These are phyloP conservation scores for Suhomyces panamericanus DNA, from an alignment of 1,139 yeast genomes.

Conservation along the genomic window DNA sequence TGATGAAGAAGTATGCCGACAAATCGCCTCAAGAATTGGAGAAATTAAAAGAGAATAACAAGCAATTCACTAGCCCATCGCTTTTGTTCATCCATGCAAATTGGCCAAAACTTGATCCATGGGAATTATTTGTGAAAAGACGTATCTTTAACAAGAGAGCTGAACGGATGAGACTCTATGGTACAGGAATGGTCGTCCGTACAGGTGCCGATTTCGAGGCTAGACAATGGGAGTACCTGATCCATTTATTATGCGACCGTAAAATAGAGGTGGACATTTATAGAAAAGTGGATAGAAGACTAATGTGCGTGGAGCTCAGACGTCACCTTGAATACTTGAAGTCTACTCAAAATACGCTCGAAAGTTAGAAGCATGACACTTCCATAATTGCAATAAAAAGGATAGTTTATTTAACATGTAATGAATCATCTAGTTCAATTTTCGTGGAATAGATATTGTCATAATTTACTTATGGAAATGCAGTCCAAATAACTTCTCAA, in stretches of 20 bases:
- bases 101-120: constrained; percentile 64
- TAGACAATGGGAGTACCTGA: constrained; percentile 61
- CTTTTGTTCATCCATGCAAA: constrained; percentile 65
- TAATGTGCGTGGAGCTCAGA: constrained; percentile 49
- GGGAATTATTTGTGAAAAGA: constrained; percentile 43
- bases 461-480: no score
- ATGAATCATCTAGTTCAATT: no score
- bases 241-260: constrained; percentile 55
- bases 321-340: constrained; percentile 46
- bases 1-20: constrained; percentile 8
- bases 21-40: constrained; percentile 14
- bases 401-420: no score
- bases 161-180: constrained; percentile 51
- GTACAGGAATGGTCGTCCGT: constrained; percentile 51
- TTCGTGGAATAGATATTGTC: no score
- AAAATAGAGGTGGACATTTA: constrained; percentile 47
- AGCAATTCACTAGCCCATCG: constrained; percentile 28
- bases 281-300: constrained; percentile 42
- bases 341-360: constrained; percentile 27
- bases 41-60: constrained; percentile 10
- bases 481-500: no score
- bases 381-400: no score
- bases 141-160: constrained; percentile 47
- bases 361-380: neutral
- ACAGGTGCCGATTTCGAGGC: constrained; percentile 62